phyloP scores from a whole-genome alignment of 1,284 basidiomycete species.

The Ceratorhiza oryzae-sativae region DNA sequence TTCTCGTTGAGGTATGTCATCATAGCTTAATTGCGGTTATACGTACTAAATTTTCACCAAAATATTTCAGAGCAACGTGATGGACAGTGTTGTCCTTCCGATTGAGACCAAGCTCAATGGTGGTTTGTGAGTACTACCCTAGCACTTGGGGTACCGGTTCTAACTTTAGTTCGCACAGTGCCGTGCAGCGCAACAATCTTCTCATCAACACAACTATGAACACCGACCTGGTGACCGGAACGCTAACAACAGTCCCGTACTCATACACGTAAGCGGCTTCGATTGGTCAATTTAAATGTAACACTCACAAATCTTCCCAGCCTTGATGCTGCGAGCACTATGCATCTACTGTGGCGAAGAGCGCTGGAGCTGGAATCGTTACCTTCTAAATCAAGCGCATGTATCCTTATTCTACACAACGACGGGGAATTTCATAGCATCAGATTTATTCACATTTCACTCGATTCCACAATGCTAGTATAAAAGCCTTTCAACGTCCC shows the following conservation, averaged over 20 bases:
- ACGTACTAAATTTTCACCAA: neutral
- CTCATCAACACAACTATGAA: constrained; percentile 26
- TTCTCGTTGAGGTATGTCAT: constrained; percentile 37
- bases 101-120: constrained; percentile 12
- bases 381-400: neutral
- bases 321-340: constrained; percentile 2
- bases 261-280: constrained; percentile 20
- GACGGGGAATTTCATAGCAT: neutral
- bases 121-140: constrained; percentile 13
- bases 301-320: neutral
- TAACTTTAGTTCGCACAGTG: neutral
- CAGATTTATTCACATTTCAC: too few species aligned
- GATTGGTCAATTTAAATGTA: neutral
- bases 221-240: constrained; percentile 10
- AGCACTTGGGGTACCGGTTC: neutral
- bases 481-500: neutral
- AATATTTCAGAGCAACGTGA: constrained; percentile 11
- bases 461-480: neutral
- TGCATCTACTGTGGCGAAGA: constrained; percentile 10
- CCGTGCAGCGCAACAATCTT: constrained; percentile 29
- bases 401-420: neutral
- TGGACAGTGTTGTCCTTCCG: constrained; percentile 15
- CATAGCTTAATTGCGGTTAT: neutral
- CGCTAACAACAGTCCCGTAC: constrained; percentile 24
- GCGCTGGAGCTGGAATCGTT: constrained; percentile 19